A percentile compares a stretch with the other conserved stretches of the same genome.
Conservation (phyloP, 768 basidiomycete species). For the Tephrocybe sp. region DNA sequence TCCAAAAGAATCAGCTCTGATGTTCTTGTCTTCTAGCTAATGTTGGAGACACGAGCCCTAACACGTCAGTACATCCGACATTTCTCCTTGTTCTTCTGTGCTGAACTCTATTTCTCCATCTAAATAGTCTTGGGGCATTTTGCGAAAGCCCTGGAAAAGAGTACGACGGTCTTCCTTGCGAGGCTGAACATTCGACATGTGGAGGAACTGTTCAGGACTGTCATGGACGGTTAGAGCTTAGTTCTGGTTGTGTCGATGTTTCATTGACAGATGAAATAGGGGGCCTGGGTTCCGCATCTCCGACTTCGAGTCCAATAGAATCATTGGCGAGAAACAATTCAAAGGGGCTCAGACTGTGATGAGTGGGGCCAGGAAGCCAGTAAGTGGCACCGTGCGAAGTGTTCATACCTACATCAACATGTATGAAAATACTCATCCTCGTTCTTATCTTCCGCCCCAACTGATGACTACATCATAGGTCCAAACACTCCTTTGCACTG, state of each 20-base stretch:
- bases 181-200: constrained; percentile 72
- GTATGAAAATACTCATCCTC: constrained; percentile 35
- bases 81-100: constrained; percentile 1
- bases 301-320: constrained; percentile 71
- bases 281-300: constrained; percentile 75
- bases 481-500: constrained; percentile 59
- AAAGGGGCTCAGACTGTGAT: constrained; percentile 65
- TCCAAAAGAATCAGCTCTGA: too few species aligned
- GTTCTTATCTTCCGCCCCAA: background rate
- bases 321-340: constrained; percentile 71
- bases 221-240: constrained; percentile 66
- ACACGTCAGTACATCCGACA: constrained; percentile 51
- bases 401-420: constrained; percentile 74
- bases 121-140: constrained; percentile 59
- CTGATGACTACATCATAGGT: constrained; percentile 35
- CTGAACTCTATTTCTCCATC: constrained; percentile 2
- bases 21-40: constrained; percentile 48
- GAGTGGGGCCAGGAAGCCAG: constrained; percentile 42
- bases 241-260: too few species aligned
- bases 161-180: constrained; percentile 66
- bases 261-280: constrained; percentile 28
- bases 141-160: constrained; percentile 74
- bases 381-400: constrained; percentile 61
- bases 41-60: constrained; percentile 77
- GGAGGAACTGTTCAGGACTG: constrained; percentile 67